A percentile compares a stretch with the other conserved stretches of the same genome.
Evolutionary conservation across 495 filamentous ascomycete genomes (phyloP).

Genomic region (Chlorociboria aeruginascens): DNA sequence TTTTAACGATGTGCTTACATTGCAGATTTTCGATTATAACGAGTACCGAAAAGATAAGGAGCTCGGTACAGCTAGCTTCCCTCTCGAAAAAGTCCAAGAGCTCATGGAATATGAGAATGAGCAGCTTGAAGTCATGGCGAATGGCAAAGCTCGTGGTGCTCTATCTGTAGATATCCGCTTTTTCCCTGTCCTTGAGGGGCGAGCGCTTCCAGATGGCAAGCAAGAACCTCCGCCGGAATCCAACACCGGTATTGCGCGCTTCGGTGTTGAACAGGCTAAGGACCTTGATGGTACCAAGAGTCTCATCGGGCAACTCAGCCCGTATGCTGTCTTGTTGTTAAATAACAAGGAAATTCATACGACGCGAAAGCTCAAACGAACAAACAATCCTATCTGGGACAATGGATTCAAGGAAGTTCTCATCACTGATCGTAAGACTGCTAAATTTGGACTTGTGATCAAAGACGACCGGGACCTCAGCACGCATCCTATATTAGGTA

Average conservation of each 20-base stretch:
- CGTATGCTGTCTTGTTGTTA: constrained; percentile 76
- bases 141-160: constrained; percentile 71
- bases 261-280: constrained; percentile 91
- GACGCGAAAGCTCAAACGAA: constrained; percentile 84
- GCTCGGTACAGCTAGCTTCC: constrained; percentile 74
- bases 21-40: constrained; percentile 85
- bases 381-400: constrained; percentile 91
- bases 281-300: constrained; percentile 87
- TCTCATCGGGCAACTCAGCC: constrained; percentile 76
- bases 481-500: constrained; percentile 75
- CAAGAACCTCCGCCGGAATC: constrained; percentile 71
- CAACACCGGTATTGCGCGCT: constrained; percentile 84
- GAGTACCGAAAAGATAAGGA: constrained; percentile 95
- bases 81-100: constrained; percentile 68
- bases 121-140: constrained; percentile 70
- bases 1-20: constrained; percentile 70
- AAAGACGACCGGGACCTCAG: constrained; percentile 86
- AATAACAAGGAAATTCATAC: constrained; percentile 81
- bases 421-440: constrained; percentile 82
- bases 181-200: constrained; percentile 79
- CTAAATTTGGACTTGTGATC: constrained; percentile 79
- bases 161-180: constrained; percentile 77
- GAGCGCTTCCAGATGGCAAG: constrained; percentile 62
- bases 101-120: constrained; percentile 70
- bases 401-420: constrained; percentile 84